phyloP scores from a whole-genome alignment of 805 yeast genomes.

The Priceomyces haplophilus region DNA sequence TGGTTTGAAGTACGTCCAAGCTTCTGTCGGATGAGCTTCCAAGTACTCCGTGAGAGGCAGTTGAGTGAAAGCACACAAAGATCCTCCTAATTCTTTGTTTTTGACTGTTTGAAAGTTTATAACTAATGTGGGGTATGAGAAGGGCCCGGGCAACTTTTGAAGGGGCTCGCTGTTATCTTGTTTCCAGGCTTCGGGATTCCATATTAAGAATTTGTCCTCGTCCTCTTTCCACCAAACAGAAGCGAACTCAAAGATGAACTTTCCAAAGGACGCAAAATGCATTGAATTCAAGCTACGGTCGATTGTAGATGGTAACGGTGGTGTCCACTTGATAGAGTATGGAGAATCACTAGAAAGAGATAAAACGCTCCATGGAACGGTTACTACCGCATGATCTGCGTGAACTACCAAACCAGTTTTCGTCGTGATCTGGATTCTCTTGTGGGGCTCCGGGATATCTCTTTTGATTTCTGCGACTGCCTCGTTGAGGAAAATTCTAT shows the following conservation, averaged over 20 bases:
- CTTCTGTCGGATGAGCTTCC: constrained; percentile 46
- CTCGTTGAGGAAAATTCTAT: constrained; percentile 37
- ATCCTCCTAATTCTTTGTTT: constrained; percentile 34
- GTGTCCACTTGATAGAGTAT: constrained; percentile 45
- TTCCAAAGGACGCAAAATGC: constrained; percentile 41
- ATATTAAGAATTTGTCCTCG: constrained; percentile 39
- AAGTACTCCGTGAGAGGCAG: constrained; percentile 67
- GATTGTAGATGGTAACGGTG: constrained; percentile 19
- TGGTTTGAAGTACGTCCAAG: constrained; percentile 61
- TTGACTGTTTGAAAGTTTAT: constrained; percentile 53
- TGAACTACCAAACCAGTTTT: constrained; percentile 24
- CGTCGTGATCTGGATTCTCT: constrained; percentile 30
- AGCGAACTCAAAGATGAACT: constrained; percentile 42
- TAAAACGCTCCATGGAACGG: constrained; percentile 75
- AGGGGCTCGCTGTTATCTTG: constrained; percentile 6
- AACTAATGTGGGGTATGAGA: constrained; percentile 61
- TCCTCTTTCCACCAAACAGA: constrained; percentile 41
- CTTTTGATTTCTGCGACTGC: constrained; percentile 43
- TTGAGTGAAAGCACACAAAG: constrained; percentile 66
- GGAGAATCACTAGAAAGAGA: constrained; percentile 33
- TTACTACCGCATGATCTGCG: constrained; percentile 62
- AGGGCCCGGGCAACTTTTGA: constrained; percentile 36
- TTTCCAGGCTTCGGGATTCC: constrained; percentile 1
- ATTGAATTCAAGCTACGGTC: constrained; percentile 19
- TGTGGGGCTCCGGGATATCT: constrained; percentile 9